phyloP scores from a whole-genome alignment of 2,329 filamentous ascomycete genomes.

The Aspergillus intermedius region DNA sequence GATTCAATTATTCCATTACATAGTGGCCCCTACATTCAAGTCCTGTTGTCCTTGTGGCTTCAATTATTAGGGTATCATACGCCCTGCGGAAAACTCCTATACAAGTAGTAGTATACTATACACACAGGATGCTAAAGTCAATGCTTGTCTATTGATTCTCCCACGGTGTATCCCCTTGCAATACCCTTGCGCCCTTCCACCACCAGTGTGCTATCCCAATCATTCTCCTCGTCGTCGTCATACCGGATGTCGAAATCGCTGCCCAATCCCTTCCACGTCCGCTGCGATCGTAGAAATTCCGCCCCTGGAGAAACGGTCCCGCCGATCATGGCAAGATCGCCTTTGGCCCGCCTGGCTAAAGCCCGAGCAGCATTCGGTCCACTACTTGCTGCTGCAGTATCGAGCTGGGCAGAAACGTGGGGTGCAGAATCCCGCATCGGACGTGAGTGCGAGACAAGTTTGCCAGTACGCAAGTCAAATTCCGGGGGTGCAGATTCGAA shows the following conservation, averaged over 20 bases:
- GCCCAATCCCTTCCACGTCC: conserved; percentile 88
- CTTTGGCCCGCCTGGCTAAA: conserved; percentile 58
- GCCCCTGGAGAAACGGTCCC: conserved; percentile 86
- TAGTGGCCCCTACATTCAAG: too few species aligned
- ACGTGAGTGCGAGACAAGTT: conserved; percentile 67
- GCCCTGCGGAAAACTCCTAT: too few species aligned
- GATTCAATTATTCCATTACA: too few species aligned
- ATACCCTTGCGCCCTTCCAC: conserved; percentile 84
- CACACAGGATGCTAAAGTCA: conserved; percentile 7
- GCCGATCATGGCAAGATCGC: conserved; percentile 73
- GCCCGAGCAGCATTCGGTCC: conserved; percentile 35
- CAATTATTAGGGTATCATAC: too few species aligned
- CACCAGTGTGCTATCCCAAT: conserved; percentile 53
- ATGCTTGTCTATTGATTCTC: conserved; percentile 45
- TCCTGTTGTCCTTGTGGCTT: too few species aligned
- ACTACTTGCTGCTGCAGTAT: conserved; percentile 16
- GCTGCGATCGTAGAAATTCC: conserved; percentile 71
- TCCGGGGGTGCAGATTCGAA: conserved; percentile 67
- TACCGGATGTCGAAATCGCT: conserved; percentile 67
- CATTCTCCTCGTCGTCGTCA: conserved; percentile 48
- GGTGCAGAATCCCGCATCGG: conserved; percentile 36
- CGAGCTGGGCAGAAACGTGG: conserved; percentile 21
- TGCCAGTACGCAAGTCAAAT: conserved; percentile 85
- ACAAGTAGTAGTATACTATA: too few species aligned
- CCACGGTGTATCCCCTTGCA: conserved; percentile 79